Conservation (phyloP, 2,329 filamentous ascomycete genomes). For the Alternaria sp. region DNA sequence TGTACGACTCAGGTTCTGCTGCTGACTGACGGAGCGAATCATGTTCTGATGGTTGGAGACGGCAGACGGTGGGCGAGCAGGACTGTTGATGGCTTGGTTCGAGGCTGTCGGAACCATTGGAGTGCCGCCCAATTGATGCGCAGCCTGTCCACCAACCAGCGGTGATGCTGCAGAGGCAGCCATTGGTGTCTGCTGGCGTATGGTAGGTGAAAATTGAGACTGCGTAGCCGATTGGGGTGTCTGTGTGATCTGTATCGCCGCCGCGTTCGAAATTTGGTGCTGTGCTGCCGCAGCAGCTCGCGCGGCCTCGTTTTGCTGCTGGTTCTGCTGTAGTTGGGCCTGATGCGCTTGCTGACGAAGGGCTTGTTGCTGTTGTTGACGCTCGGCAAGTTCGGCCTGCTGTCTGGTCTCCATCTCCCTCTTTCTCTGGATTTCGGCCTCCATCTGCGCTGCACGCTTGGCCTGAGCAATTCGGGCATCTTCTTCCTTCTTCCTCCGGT, state of each 20-base stretch:
- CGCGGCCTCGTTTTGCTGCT: conserved; percentile 44
- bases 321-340: conserved; percentile 28
- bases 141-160: conserved; percentile 45
- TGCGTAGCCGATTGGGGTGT: conserved; percentile 65
- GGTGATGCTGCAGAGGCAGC: conserved; percentile 54
- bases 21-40: conserved; percentile 51
- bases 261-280: conserved; percentile 37
- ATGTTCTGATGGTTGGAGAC: conserved; percentile 53
- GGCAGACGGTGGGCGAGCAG: conserved; percentile 50
- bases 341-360: conserved; percentile 57
- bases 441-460: conserved; percentile 51
- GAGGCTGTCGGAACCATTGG: conserved; percentile 55
- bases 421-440: conserved; percentile 47
- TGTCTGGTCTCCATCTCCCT: conserved; percentile 47
- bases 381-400: conserved; percentile 46
- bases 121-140: conserved; percentile 55
- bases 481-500: conserved; percentile 58
- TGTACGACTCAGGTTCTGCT: conserved; percentile 51
- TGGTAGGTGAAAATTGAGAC: conserved; percentile 69
- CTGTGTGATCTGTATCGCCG: conserved; percentile 40
- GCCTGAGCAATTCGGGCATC: conserved; percentile 58
- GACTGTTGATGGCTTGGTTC: conserved; percentile 51
- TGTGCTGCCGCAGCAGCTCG: conserved; percentile 51
- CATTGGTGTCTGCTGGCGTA: conserved; percentile 58
- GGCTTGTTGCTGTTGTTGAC: conserved; percentile 61